phyloP scores from a whole-genome alignment of 116 monocot species.

The Zostera marina region DNA sequence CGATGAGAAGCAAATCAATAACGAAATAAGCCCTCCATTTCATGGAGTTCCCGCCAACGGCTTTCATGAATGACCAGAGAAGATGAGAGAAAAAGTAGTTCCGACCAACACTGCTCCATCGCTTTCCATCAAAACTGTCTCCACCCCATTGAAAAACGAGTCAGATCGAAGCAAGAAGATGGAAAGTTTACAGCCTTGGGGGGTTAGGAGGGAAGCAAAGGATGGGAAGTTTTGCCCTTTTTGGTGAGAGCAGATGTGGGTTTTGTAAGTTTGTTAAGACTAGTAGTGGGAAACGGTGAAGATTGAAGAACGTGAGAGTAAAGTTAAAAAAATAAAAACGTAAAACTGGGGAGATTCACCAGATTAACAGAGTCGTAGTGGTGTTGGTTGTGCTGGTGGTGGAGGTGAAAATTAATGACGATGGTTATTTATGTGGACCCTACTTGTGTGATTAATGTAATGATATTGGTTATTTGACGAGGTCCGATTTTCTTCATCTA shows the following conservation, averaged over 20 bases:
- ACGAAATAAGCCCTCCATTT: not conserved
- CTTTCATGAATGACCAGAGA: not conserved
- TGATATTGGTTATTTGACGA: too few relatives aligned
- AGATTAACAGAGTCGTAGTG: too few relatives aligned
- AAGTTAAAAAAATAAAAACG: not conserved
- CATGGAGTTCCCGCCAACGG: not conserved
- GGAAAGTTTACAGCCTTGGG: not conserved
- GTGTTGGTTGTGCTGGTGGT: too few relatives aligned
- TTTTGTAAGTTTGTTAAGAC: not conserved
- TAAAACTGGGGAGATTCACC: too few relatives aligned
- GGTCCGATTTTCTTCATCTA: too few relatives aligned
- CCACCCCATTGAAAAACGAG: slow-evolving; percentile 1
- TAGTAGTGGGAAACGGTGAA: not conserved
- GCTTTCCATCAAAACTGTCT: not conserved
- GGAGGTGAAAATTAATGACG: too few relatives aligned
- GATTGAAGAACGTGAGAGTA: not conserved
- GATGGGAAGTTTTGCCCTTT: not conserved
- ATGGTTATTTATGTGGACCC: too few relatives aligned
- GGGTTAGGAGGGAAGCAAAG: not conserved
- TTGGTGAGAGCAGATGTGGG: not conserved
- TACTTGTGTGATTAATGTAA: too few relatives aligned
- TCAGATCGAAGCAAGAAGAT: not conserved
- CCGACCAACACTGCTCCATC: not conserved
- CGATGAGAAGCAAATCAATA: not conserved
- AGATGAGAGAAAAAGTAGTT: not conserved